Evolutionary conservation across 768 basidiomycete species (phyloP).

Genomic region (Amyloporia xantha): DNA sequence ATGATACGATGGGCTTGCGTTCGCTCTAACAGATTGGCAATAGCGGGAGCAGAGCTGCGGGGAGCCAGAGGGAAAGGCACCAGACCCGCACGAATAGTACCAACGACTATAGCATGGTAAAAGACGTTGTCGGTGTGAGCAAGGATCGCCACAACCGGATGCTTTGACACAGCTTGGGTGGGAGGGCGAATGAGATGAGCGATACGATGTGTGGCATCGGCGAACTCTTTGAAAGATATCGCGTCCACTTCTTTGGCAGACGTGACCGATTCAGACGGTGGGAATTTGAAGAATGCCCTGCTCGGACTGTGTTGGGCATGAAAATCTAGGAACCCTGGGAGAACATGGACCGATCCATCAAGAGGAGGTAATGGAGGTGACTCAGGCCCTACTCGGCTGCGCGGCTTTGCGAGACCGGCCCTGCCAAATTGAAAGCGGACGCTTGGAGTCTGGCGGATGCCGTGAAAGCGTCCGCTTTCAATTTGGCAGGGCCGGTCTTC

Average conservation of each 20-base stretch:
- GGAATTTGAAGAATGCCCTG: not conserved
- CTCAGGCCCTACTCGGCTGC: too few species aligned
- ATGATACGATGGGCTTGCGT: slow-evolving; percentile 35
- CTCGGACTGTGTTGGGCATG: not conserved
- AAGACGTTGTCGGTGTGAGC: not conserved
- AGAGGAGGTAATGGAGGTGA: not conserved
- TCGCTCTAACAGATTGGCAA: slow-evolving; percentile 16
- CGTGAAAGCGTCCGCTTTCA: too few species aligned
- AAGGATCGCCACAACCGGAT: not conserved
- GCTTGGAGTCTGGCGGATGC: too few species aligned
- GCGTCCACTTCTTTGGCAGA: not conserved
- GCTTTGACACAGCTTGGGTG: not conserved
- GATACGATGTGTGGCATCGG: slow-evolving; percentile 1
- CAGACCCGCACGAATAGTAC: not conserved
- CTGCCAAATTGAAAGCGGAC: too few species aligned
- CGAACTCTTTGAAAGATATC: slow-evolving; percentile 1
- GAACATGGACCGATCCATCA: not conserved
- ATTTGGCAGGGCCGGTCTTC: too few species aligned
- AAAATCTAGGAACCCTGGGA: not conserved
- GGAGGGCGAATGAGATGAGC: not conserved
- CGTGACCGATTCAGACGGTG: not conserved
- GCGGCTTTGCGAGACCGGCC: too few species aligned
- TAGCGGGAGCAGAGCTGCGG: not conserved
- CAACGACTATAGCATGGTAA: not conserved
- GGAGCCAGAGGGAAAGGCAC: slow-evolving; percentile 1